Conservation (phyloP, 768 basidiomycete genomes). For the Austroboletus eburneus region DNA sequence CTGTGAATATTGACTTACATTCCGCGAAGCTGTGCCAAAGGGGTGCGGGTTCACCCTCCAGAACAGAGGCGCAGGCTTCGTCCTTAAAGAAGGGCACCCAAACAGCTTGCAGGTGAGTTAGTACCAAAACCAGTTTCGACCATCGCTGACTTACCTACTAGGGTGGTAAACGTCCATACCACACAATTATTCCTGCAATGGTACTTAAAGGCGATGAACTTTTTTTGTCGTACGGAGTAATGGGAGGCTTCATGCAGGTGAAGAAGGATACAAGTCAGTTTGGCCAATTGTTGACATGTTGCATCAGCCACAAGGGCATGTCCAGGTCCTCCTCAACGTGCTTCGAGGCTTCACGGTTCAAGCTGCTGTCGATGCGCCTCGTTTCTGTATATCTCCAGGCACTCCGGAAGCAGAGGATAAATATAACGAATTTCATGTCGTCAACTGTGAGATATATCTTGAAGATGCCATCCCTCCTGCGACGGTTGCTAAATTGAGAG, state of each 20-base stretch:
- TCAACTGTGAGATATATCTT: constrained; percentile 81
- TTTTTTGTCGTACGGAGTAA: constrained; percentile 86
- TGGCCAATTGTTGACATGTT: neutral
- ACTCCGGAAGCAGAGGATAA: constrained; percentile 55
- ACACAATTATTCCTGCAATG: constrained; percentile 93
- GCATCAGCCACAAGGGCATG: constrained; percentile 84
- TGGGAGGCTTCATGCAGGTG: constrained; percentile 91
- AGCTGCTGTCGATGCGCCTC: constrained; percentile 88
- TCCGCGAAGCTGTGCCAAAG: constrained; percentile 70
- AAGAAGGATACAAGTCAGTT: constrained; percentile 1
- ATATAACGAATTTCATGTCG: constrained; percentile 50
- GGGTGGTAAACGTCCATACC: constrained; percentile 85
- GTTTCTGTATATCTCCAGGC: constrained; percentile 93
- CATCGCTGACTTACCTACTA: constrained; percentile 23
- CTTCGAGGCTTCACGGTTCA: constrained; percentile 85
- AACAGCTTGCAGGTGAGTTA: constrained; percentile 68
- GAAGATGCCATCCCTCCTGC: constrained; percentile 74
- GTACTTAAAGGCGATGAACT: constrained; percentile 75
- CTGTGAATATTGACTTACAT: constrained; percentile 2
- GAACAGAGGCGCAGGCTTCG: constrained; percentile 87
- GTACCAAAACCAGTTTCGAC: neutral
- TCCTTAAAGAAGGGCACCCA: constrained; percentile 74
- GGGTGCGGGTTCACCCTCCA: constrained; percentile 97
- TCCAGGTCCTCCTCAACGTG: constrained; percentile 90
- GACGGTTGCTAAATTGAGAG: constrained; percentile 62